Percentiles rank a stretch among this genome's conserved stretches.
Conservation (phyloP, 225 moss, liverwort and hornwort genomes). For the Straminergon stramineum region DNA sequence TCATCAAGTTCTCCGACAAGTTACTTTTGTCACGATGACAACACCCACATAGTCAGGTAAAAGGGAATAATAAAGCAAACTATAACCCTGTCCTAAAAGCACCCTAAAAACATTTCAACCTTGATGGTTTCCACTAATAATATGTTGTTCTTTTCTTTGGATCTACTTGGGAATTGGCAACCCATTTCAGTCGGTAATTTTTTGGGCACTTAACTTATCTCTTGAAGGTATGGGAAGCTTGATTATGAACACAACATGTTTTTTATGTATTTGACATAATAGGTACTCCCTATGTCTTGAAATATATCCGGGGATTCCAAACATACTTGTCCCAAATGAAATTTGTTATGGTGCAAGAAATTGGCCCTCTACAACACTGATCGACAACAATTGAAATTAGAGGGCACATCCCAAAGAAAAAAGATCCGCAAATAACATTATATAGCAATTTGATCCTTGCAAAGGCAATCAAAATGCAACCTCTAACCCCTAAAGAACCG, state of each 20-base stretch:
- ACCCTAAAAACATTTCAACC: background rate
- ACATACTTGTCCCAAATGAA: no score
- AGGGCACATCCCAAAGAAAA: no score
- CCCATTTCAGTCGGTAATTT: background rate
- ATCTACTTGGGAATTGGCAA: background rate
- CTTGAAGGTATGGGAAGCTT: background rate
- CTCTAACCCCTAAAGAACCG: no score
- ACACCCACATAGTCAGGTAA: background rate
- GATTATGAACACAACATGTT: background rate
- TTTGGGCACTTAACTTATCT: background rate
- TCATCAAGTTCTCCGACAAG: background rate
- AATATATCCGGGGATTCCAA: no score
- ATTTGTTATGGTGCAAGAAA: no score
- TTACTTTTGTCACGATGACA: background rate
- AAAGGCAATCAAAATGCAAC: no score
- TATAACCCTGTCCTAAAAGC: background rate
- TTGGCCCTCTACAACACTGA: no score
- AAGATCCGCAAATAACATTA: no score
- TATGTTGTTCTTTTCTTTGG: background rate
- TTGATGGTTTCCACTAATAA: background rate
- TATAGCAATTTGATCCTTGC: no score
- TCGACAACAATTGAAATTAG: no score
- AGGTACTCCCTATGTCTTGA: no score
- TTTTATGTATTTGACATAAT: background rate
- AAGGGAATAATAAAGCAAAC: background rate